phyloP scores from a whole-genome alignment of 495 filamentous ascomycete genomes.

The Glonium stellatum region DNA sequence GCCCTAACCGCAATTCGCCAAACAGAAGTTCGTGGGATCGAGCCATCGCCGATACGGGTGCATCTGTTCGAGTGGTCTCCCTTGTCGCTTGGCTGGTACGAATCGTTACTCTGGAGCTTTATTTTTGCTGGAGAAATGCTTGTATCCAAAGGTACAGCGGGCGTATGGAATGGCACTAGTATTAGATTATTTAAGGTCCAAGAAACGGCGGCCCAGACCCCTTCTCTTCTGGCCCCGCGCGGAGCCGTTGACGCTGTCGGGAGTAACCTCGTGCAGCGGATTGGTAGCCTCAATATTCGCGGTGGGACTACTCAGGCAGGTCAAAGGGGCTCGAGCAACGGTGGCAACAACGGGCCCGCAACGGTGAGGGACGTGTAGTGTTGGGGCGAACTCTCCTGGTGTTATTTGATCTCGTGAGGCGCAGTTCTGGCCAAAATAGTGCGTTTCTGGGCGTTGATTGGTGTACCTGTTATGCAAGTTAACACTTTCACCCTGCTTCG shows the following conservation, averaged over 20 bases:
- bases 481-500: constrained; percentile 1
- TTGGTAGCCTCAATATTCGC: constrained; percentile 66
- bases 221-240: constrained; percentile 71
- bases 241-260: constrained; percentile 96
- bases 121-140: constrained; percentile 87
- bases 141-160: constrained; percentile 79
- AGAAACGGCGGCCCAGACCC: constrained; percentile 70
- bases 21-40: constrained; percentile 52
- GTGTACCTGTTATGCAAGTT: constrained; percentile 9
- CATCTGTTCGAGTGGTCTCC: constrained; percentile 96
- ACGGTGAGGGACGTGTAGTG: constrained; percentile 28
- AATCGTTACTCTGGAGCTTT: constrained; percentile 91
- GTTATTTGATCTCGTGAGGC: not conserved
- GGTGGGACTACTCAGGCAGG: constrained; percentile 11
- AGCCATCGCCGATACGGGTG: constrained; percentile 66
- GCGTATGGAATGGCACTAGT: constrained; percentile 86
- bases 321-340: not conserved
- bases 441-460: constrained; percentile 6
- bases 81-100: constrained; percentile 90
- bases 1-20: constrained; percentile 27
- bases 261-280: constrained; percentile 78
- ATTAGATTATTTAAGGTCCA: constrained; percentile 89
- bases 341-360: constrained; percentile 8
- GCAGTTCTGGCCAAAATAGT: not conserved
- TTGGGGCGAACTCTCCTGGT: not conserved